These are phyloP conservation scores for Trichoderma harzianum DNA, from an alignment of 2,329 filamentous ascomycete genomes.

Conservation along the genomic window DNA sequence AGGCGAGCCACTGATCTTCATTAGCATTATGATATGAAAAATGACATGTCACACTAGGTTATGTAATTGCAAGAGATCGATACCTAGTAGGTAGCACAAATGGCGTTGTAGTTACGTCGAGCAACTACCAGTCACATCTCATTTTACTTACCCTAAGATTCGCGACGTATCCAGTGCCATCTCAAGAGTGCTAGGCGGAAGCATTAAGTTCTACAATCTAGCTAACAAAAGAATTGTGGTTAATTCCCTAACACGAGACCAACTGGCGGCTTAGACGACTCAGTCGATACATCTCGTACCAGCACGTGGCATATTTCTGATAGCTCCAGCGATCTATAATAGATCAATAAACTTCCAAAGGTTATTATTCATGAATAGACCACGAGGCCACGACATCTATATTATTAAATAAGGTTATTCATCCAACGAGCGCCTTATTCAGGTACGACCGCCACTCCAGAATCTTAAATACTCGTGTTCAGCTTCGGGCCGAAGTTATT, in stretches of 20 bases:
- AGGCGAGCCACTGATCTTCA: neutral
- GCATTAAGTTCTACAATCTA: neutral
- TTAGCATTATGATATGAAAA: neutral
- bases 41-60: neutral
- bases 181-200: neutral
- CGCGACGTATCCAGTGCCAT: neutral
- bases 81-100: neutral
- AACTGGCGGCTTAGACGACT: neutral
- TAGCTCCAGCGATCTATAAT: no score
- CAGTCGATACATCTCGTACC: neutral
- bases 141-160: neutral
- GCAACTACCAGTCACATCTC: neutral
- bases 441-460: neutral
- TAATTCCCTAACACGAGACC: rapidly evolving
- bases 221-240: neutral
- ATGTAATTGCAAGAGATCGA: neutral
- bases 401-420: neutral
- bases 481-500: neutral
- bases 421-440: neutral
- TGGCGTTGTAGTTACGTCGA: neutral
- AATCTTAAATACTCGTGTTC: neutral
- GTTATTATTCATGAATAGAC: neutral
- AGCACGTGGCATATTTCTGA: no score
- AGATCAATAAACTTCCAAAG: no score
- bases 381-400: neutral